Base-by-base conservation (phyloP, 345 rosid genomes). In the Aquilaria sinensis region DNA sequence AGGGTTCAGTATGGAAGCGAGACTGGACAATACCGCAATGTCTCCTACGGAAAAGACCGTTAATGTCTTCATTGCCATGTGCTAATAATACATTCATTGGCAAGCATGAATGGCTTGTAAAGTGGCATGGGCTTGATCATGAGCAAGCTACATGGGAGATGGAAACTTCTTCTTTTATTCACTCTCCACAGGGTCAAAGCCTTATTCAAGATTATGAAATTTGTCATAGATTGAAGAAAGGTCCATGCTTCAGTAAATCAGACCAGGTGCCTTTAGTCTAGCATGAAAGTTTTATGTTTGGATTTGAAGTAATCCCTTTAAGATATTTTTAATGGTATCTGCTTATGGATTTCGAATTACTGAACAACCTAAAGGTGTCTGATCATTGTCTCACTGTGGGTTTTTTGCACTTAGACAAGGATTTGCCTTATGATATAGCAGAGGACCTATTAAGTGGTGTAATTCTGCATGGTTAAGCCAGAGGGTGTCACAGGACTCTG, bases 121-220 rank as follows among this genome's bases (percentile, higher is more conserved):
- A 84, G 63, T 84, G 89, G 89, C 47, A 51, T 58, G 76, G 86
- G 60, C 89, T 84, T 71, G 81, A 64, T 65, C 81, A 84, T 63
- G 84, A 75, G 68, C 72, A 77, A 31, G 79, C 79, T 55, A 74
- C 86, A 5, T 84, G 89, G 89, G 89, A 84, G 70, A 68, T 77
- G 56, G 84, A 81, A 53, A 72, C 33, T 68, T 74, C 74, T 61
- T 63, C 77, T 29, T 74, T 79, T 66, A 53, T 79, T 52, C 71
- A 16, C 29, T 73, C 77, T 60, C 64, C 73, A 31, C 66, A 77
- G 58, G 73, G 63, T 57, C 72, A 58, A 66, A 61, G 54, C 47
- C 81, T 84, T 43, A 65, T 75, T 31, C 67, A 54, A 67, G 80
- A 73, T 62, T 81, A 77, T 72, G 86, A 79, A 60, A 64, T 51